A percentile compares a stretch with the other conserved stretches of the same genome.
phyloP scores from a whole-genome alignment of 1,139 yeast species.

The Candida freyschussii region DNA sequence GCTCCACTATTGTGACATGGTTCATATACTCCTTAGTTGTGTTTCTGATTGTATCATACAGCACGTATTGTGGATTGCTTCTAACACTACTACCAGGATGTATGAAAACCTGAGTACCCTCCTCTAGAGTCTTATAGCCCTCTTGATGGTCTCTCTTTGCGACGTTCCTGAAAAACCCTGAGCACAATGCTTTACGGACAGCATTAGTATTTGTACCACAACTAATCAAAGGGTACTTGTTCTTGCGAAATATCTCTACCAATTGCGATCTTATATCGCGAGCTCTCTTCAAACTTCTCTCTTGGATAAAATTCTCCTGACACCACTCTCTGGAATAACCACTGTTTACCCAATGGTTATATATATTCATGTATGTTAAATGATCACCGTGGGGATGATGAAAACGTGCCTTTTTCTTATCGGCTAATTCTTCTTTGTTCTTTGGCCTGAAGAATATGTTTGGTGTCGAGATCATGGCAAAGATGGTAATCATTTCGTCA shows the following conservation, averaged over 20 bases:
- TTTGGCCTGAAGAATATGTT: conserved; percentile 81
- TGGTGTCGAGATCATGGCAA: conserved; percentile 90
- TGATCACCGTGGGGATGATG: conserved; percentile 85
- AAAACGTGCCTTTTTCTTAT: conserved; percentile 68
- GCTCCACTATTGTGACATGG: conserved; percentile 74
- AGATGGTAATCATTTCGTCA: conserved; percentile 77
- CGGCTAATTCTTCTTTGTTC: conserved; percentile 74
- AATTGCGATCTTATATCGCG: conserved; percentile 76
- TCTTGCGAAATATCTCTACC: conserved; percentile 53
- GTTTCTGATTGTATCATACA: conserved; percentile 76
- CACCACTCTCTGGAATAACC: conserved; percentile 74
- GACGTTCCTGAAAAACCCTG: conserved; percentile 84
- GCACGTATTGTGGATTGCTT: conserved; percentile 70
- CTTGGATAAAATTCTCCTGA: conserved; percentile 73
- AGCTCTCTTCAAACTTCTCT: conserved; percentile 71
- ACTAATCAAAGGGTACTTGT: conserved; percentile 45
- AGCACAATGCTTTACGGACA: conserved; percentile 69
- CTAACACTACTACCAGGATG: conserved; percentile 87
- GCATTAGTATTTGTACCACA: conserved; percentile 62
- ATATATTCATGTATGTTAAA: conserved; percentile 76
- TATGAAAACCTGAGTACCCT: conserved; percentile 71
- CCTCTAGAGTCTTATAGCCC: conserved; percentile 73
- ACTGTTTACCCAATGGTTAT: conserved; percentile 66
- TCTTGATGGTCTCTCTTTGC: conserved; percentile 76
- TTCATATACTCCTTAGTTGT: conserved; percentile 93